A percentile compares a stretch with the other conserved stretches of the same genome.
Conservation (phyloP, 83 land plant genomes). For the Thuja plicata region DNA sequence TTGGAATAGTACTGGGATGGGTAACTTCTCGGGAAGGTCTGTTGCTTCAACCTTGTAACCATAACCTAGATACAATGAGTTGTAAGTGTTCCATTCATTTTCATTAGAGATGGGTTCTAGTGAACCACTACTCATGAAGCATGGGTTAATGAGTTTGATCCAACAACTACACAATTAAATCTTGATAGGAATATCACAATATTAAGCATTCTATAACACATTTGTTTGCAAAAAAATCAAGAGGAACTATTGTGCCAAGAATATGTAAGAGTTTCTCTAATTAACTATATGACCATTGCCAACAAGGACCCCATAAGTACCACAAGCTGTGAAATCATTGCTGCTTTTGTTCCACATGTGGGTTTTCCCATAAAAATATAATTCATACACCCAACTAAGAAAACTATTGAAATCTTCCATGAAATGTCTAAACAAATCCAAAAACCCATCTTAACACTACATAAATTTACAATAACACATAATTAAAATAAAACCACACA, state of each 20-base stretch:
- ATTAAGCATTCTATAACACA: too few species aligned
- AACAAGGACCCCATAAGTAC: neutral
- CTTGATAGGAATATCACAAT: too few species aligned
- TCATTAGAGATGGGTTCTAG: too few species aligned
- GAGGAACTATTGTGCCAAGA: neutral
- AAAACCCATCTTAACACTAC: neutral
- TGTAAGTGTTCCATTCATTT: too few species aligned
- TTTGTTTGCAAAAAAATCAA: neutral
- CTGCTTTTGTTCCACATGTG: neutral
- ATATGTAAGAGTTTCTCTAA: neutral
- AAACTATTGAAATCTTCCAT: neutral
- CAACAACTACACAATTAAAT: too few species aligned
- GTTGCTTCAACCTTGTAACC: too few species aligned
- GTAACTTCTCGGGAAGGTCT: too few species aligned
- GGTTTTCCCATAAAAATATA: neutral
- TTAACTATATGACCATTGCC: neutral
- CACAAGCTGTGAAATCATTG: neutral
- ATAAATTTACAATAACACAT: neutral
- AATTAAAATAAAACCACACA: too few species aligned
- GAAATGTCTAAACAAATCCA: neutral
- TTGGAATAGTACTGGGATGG: too few species aligned
- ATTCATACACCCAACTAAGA: neutral
- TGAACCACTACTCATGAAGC: too few species aligned
- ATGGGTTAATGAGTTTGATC: too few species aligned
- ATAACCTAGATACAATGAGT: too few species aligned